Percentiles rank a stretch among this genome's conserved stretches.
phyloP scores from a whole-genome alignment of 768 basidiomycete species.

The Chalciporus sphaerocephalus region DNA sequence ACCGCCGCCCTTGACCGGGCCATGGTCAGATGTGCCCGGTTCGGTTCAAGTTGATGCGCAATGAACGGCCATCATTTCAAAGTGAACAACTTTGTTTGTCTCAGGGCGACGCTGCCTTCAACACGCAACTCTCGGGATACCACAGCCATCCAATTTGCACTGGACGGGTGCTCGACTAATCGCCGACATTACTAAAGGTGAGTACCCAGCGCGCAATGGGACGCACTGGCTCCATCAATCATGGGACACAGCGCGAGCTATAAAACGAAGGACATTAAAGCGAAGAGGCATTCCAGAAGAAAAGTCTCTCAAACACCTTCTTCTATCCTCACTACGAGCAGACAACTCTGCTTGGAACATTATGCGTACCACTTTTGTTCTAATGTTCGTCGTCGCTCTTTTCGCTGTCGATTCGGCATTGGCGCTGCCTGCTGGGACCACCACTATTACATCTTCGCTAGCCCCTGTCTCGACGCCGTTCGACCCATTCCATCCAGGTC shows the following conservation, averaged over 20 bases:
- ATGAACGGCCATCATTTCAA: neutral
- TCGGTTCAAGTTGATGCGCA: neutral
- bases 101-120: neutral
- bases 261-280: neutral
- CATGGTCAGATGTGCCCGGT: too few species aligned
- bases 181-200: too few species aligned
- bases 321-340: neutral
- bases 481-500: slow-evolving; percentile 1
- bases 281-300: neutral
- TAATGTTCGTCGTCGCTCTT: neutral
- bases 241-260: neutral
- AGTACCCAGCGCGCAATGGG: neutral
- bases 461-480: neutral
- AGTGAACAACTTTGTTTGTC: neutral
- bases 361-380: neutral
- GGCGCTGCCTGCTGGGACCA: neutral
- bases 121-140: neutral
- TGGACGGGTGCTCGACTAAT: too few species aligned
- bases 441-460: neutral
- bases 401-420: neutral
- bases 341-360: neutral
- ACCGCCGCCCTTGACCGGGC: too few species aligned
- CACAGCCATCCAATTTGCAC: too few species aligned
- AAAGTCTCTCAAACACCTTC: neutral
- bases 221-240: neutral